Conservation (phyloP, 2,329 filamentous ascomycete species). For the Sphaerostilbella broomeana region DNA sequence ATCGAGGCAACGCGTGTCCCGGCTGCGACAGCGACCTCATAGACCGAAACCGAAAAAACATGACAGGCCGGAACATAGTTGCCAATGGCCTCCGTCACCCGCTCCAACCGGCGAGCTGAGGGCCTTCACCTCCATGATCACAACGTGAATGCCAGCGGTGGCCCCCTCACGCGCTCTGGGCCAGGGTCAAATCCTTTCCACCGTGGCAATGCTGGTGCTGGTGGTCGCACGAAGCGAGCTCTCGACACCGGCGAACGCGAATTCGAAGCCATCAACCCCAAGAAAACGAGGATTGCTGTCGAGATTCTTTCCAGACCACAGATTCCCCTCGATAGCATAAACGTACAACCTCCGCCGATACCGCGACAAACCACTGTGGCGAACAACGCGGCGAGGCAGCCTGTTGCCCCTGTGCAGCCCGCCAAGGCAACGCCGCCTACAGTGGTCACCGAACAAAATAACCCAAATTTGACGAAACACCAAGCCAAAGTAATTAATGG, state of each 20-base stretch:
- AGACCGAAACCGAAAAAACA: conserved; percentile 23
- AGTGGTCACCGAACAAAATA: conserved; percentile 18
- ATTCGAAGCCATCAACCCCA: conserved; percentile 38
- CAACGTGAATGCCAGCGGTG: conserved; percentile 22
- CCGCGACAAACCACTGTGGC: conserved; percentile 18
- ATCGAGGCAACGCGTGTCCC: conserved; percentile 15
- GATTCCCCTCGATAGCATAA: conserved; percentile 20
- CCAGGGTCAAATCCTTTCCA: conserved; percentile 13
- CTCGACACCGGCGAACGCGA: conserved; percentile 40
- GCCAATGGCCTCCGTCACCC: conserved; percentile 47
- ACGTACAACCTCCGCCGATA: conserved; percentile 22
- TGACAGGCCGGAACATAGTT: conserved; percentile 30
- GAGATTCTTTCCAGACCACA: conserved; percentile 39
- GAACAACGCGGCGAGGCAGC: conserved; percentile 8
- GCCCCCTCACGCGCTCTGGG: conserved; percentile 20
- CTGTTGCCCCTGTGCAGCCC: conserved; percentile 10
- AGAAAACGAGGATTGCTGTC: conserved; percentile 47
- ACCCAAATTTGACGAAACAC: conserved; percentile 39
- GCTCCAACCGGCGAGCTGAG: conserved; percentile 45
- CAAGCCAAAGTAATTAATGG: conserved; percentile 55
- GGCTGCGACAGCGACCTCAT: conserved; percentile 12
- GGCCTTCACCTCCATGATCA: conserved; percentile 33
- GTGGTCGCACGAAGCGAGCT: conserved; percentile 42
- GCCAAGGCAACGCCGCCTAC: conserved; percentile 18
- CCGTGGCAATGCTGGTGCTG: conserved; percentile 19